Conservation (phyloP, 345 rosid genomes). For the Punica granatum region DNA sequence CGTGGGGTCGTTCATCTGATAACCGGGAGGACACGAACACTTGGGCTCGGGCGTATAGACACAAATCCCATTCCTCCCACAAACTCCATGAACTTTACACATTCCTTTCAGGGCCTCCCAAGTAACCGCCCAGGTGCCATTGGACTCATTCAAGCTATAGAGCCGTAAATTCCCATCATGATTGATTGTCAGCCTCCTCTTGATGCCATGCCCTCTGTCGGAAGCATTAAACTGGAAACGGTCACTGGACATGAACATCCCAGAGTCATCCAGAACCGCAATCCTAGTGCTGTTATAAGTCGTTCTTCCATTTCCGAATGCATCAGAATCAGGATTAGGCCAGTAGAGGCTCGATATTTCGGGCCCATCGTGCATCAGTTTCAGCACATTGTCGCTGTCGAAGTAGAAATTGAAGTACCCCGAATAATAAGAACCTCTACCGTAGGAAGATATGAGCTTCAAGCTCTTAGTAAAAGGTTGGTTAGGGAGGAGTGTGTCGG, state of each 20-base stretch:
- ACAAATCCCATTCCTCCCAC: constrained; percentile 40
- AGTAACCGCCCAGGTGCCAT: constrained; percentile 25
- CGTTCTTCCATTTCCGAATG: constrained; percentile 21
- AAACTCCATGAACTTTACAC: constrained; percentile 31
- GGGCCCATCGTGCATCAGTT: constrained; percentile 34
- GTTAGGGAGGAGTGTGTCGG: constrained; percentile 36
- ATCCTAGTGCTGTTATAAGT: constrained; percentile 27
- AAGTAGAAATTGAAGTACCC: constrained; percentile 11
- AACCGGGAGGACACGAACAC: constrained; percentile 40
- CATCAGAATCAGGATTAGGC: constrained; percentile 19
- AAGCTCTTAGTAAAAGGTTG: constrained; percentile 26
- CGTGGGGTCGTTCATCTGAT: constrained; percentile 17
- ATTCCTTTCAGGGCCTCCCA: constrained; percentile 30
- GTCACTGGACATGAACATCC: constrained; percentile 34
- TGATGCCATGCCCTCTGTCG: constrained; percentile 24
- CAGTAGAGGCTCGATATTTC: constrained; percentile 38
- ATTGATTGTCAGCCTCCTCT: constrained; percentile 28
- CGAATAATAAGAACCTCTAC: constrained; percentile 14
- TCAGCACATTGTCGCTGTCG: constrained; percentile 32
- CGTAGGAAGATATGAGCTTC: constrained; percentile 21
- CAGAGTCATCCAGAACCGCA: constrained; percentile 27
- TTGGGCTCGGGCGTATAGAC: constrained; percentile 22
- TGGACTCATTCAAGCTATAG: constrained; percentile 19
- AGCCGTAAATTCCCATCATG: constrained; percentile 36
- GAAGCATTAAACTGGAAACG: constrained; percentile 24